Evolutionary conservation across 2,329 filamentous ascomycete species (phyloP).

Genomic region (Graphium sp.): DNA sequence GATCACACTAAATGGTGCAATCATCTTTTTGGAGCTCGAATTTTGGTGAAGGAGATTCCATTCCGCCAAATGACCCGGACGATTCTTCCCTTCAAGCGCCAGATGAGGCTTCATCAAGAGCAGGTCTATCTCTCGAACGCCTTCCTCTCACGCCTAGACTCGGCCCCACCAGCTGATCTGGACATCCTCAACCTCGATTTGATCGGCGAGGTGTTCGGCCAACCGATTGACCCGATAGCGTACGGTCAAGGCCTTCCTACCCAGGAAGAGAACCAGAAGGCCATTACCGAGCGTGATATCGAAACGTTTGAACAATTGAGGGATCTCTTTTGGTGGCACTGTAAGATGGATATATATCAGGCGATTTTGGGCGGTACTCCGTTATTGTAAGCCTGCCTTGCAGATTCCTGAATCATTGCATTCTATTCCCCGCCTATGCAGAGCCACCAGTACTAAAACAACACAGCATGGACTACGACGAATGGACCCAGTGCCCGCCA

Average conservation of each 20-base stretch:
- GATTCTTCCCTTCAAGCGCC: conserved; percentile 45
- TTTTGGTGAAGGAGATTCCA: conserved; percentile 70
- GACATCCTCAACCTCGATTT: conserved; percentile 23
- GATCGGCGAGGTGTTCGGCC: conserved; percentile 22
- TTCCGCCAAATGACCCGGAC: conserved; percentile 56
- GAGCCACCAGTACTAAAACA: no score
- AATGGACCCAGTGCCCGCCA: conserved; percentile 79
- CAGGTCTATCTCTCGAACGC: conserved; percentile 15
- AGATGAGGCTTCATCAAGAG: conserved; percentile 17
- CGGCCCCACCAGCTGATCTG: conserved; percentile 12
- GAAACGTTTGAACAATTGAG: conserved; percentile 65
- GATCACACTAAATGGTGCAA: conserved; percentile 95
- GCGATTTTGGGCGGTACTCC: conserved; percentile 74
- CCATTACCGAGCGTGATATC: conserved; percentile 45
- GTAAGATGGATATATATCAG: conserved; percentile 86
- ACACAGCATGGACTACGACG: conserved; percentile 56
- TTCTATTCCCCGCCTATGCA: conserved; percentile 1
- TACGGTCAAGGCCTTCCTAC: conserved; percentile 17
- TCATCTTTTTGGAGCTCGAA: conserved; percentile 70
- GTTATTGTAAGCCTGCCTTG: conserved; percentile 50
- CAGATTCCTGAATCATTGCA: conserved; percentile 4
- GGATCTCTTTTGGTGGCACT: conserved; percentile 92
- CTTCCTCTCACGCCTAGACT: conserved; percentile 10
- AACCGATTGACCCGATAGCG: conserved; percentile 17
- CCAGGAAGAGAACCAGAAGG: conserved; percentile 17